A percentile compares a stretch with the other conserved stretches of the same genome.
Evolutionary conservation across 2,329 filamentous ascomycete species (phyloP).

Genomic region (Escovopsis sp.): DNA sequence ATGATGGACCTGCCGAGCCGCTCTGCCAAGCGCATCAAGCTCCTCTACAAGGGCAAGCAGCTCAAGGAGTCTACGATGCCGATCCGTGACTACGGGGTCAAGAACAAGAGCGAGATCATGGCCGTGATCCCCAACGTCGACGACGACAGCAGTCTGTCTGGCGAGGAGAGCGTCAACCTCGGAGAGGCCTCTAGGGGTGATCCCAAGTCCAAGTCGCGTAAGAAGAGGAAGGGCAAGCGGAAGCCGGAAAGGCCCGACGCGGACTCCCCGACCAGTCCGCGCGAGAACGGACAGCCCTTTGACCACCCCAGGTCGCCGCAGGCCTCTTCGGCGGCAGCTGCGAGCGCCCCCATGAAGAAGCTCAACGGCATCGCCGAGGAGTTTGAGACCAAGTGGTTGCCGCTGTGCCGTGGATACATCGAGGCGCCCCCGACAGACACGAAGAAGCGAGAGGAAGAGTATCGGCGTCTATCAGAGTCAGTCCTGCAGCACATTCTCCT

Average conservation of each 20-base stretch:
- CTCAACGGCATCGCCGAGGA: constrained; percentile 50
- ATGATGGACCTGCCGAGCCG: constrained; percentile 48
- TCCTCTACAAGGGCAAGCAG: constrained; percentile 60
- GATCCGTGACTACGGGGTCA: constrained; percentile 46
- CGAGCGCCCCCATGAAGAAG: constrained; percentile 32
- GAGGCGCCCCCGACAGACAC: constrained; percentile 46
- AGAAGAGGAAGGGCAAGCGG: constrained; percentile 27
- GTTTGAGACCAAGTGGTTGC: constrained; percentile 50
- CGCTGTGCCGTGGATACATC: constrained; percentile 48
- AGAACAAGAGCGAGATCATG: constrained; percentile 46
- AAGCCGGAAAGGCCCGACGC: constrained; percentile 25
- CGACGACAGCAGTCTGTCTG: constrained; percentile 21
- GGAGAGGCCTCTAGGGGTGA: constrained; percentile 27
- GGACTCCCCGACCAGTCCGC: constrained; percentile 29
- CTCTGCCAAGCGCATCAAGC: constrained; percentile 39
- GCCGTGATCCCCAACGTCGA: constrained; percentile 26
- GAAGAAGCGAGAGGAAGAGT: constrained; percentile 58
- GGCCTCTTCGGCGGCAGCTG: constrained; percentile 14
- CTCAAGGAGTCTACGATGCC: constrained; percentile 48
- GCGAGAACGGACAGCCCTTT: constrained; percentile 28
- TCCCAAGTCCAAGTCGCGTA: constrained; percentile 22
- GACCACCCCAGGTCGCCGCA: constrained; percentile 12
- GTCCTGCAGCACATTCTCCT: constrained; percentile 61
- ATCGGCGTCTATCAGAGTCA: constrained; percentile 61
- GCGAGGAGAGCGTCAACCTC: constrained; percentile 29